A percentile compares a stretch with the other conserved stretches of the same genome.
Evolutionary conservation across 768 basidiomycete species (phyloP).

Genomic region (Tylopilus rubrobrunneus): DNA sequence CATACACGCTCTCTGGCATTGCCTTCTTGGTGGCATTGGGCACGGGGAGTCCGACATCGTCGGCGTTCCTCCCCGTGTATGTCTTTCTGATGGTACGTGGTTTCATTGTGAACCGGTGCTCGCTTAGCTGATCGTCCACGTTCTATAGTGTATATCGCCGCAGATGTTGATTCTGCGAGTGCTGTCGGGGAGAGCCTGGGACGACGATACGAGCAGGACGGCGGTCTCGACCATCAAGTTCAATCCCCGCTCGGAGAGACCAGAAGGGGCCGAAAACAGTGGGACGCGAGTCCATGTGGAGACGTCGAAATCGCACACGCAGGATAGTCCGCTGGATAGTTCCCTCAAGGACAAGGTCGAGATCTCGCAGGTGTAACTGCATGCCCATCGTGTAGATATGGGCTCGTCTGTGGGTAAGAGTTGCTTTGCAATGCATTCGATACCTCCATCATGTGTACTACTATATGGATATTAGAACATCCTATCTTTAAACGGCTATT

Average conservation of each 20-base stretch:
- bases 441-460: background rate
- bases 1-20: constrained; percentile 24
- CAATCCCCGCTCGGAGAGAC: background rate
- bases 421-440: background rate
- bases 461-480: background rate
- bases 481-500: background rate
- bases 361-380: background rate
- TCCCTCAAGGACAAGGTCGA: background rate
- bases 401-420: background rate
- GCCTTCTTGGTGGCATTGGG: constrained; percentile 22
- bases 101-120: background rate
- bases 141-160: constrained; percentile 24
- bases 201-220: background rate
- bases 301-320: background rate
- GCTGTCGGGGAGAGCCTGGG: constrained; percentile 12
- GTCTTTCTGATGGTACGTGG: constrained; percentile 19
- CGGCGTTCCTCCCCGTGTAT: constrained; percentile 13
- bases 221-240: background rate
- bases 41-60: constrained; percentile 8
- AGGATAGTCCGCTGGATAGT: background rate
- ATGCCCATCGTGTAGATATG: background rate
- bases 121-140: background rate
- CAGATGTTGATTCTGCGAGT: constrained; percentile 25
- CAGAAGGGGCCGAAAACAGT: background rate
- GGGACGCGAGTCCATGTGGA: background rate